These are phyloP conservation scores for Ramaria rubella DNA, from an alignment of 768 basidiomycete species.

Conservation along the genomic window DNA sequence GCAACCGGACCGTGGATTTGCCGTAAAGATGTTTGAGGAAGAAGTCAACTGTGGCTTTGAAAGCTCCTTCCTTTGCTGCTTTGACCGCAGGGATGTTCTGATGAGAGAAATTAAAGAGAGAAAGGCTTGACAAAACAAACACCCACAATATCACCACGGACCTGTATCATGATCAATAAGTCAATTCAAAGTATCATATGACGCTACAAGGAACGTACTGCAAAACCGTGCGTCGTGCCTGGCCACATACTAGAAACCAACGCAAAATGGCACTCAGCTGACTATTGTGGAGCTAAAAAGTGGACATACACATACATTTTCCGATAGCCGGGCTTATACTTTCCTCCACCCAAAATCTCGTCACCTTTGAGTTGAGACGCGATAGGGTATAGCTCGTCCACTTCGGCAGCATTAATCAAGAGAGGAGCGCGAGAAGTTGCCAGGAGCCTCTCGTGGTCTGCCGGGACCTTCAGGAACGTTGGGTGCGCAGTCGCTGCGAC, in stretches of 20 bases:
- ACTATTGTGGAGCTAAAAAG: background rate
- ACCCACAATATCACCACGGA: constrained; percentile 35
- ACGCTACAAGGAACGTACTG: constrained; percentile 21
- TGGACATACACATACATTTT: constrained; percentile 20
- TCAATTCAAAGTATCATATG: background rate
- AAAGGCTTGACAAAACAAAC: background rate
- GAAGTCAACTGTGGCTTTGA: constrained; percentile 51
- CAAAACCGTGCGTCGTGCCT: constrained; percentile 49
- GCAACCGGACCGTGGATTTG: background rate
- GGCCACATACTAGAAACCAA: constrained; percentile 28
- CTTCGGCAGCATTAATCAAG: constrained; percentile 18
- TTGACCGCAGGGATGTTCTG: constrained; percentile 43
- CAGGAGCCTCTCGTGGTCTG: constrained; percentile 44
- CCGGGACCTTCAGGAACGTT: constrained; percentile 50
- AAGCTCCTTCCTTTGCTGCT: constrained; percentile 58
- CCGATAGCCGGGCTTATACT: constrained; percentile 45
- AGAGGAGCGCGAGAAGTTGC: background rate
- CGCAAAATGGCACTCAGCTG: background rate
- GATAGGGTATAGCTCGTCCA: constrained; percentile 44
- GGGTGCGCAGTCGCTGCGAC: constrained; percentile 53
- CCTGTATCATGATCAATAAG: background rate
- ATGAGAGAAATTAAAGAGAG: constrained; percentile 1
- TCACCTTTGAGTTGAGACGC: constrained; percentile 42
- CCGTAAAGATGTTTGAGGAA: constrained; percentile 35
- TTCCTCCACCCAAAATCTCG: constrained; percentile 39